Conservation (phyloP, 768 basidiomycete genomes). For the Mycena filopes region DNA sequence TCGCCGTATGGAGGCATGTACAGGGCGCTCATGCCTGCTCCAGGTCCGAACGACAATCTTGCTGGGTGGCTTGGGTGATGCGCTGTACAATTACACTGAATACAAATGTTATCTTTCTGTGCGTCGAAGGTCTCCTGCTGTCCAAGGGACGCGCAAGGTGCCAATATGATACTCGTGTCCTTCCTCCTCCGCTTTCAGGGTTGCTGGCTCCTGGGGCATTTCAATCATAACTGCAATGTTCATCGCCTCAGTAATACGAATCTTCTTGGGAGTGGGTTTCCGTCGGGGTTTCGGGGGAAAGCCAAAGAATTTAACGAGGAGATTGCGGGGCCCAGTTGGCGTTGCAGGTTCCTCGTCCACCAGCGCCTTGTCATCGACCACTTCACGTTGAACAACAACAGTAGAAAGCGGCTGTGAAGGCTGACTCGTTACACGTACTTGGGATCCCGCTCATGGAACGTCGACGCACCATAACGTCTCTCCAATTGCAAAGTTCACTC, state of each 20-base stretch:
- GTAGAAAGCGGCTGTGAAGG: conserved; percentile 26
- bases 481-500: conserved; percentile 19
- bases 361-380: conserved; percentile 1
- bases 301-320: neutral
- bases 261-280: neutral
- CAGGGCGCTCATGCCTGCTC: conserved; percentile 25
- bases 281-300: neutral
- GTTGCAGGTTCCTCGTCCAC: neutral
- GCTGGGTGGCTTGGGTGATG: conserved; percentile 26
- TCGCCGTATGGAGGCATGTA: conserved; percentile 30
- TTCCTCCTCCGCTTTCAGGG: conserved; percentile 1
- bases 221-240: conserved; percentile 23
- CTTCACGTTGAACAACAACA: conserved; percentile 17
- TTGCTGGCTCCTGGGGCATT: conserved; percentile 19
- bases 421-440: neutral
- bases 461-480: conserved; percentile 28
- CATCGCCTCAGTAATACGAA: conserved; percentile 23
- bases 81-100: conserved; percentile 10
- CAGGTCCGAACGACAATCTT: conserved; percentile 20
- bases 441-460: too few species aligned
- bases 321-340: neutral
- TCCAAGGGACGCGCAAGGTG: conserved; percentile 26
- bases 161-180: conserved; percentile 26
- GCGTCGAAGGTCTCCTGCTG: conserved; percentile 4
- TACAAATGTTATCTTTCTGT: conserved; percentile 10